A percentile compares a stretch with the other conserved stretches of the same genome.
phyloP scores from a whole-genome alignment of 306 rosid genomes.

The Castanospermum australe region DNA sequence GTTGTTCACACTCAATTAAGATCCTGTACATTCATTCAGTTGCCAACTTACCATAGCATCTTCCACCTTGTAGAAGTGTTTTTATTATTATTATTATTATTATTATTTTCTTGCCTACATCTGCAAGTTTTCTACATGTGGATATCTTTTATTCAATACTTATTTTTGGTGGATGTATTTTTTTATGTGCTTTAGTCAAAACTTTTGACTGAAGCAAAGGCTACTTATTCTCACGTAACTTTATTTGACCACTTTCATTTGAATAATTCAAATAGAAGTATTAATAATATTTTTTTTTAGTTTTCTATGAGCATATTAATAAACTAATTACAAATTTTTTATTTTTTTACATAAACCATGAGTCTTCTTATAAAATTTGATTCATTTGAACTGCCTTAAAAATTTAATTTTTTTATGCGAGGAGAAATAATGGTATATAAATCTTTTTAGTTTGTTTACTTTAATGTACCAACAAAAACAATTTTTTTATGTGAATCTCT shows the following conservation, averaged over 20 bases:
- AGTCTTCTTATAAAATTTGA: too few species aligned
- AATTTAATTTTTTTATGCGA: too few species aligned
- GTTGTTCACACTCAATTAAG: too few species aligned
- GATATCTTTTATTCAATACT: neutral
- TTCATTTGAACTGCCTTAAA: too few species aligned
- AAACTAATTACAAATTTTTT: neutral
- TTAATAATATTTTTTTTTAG: neutral
- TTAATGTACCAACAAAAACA: neutral
- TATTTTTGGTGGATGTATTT: neutral
- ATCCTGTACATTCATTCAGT: too few species aligned
- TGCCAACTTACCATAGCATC: too few species aligned
- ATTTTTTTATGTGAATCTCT: neutral
- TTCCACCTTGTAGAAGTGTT: too few species aligned
- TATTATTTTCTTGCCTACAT: too few species aligned
- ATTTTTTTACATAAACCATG: too few species aligned
- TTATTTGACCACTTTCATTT: constrained; percentile 30
- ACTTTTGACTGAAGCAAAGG: constrained; percentile 15
- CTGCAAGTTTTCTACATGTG: constrained; percentile 31
- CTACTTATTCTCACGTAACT: constrained; percentile 11
- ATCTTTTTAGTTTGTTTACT: neutral
- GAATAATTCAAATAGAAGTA: constrained; percentile 15
- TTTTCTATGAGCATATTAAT: neutral
- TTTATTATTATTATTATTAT: too few species aligned
- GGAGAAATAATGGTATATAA: too few species aligned
- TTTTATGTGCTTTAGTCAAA: constrained; percentile 33